Evolutionary conservation across 2,329 filamentous ascomycete genomes (phyloP).

Genomic region (Colletotrichum sp.): DNA sequence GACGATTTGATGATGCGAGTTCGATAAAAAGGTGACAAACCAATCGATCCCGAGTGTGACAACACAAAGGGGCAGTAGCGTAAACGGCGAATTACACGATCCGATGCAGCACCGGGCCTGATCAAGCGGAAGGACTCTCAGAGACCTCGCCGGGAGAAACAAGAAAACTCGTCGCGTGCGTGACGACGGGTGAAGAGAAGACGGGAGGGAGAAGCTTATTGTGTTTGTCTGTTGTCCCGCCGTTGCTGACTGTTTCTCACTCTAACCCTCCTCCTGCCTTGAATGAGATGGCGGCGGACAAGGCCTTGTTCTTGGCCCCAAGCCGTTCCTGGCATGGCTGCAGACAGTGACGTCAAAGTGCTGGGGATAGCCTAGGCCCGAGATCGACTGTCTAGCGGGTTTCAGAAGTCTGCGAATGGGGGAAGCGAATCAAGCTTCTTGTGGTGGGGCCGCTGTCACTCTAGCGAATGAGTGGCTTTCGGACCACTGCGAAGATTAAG

Average conservation of each 20-base stretch:
- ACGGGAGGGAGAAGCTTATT: background rate
- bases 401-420: conserved; percentile 5
- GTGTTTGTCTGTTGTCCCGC: background rate
- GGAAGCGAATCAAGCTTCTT: conserved; percentile 15
- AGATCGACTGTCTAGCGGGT: conserved; percentile 3
- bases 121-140: background rate
- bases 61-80: background rate
- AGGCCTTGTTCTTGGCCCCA: background rate
- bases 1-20: background rate
- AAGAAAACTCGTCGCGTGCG: background rate
- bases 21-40: background rate
- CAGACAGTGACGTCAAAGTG: conserved; percentile 11
- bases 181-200: background rate
- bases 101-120: background rate
- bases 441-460: background rate
- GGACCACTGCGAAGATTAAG: background rate
- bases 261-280: background rate
- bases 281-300: background rate
- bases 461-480: background rate
- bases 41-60: background rate
- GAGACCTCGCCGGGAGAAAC: background rate
- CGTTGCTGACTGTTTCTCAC: conserved; percentile 1
- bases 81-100: background rate
- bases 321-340: background rate
- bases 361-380: background rate